Evolutionary conservation across 768 basidiomycete species (phyloP), one percentile per base, ranked within the genome.

Genomic region (Kwoniella dejecticola): DNA sequence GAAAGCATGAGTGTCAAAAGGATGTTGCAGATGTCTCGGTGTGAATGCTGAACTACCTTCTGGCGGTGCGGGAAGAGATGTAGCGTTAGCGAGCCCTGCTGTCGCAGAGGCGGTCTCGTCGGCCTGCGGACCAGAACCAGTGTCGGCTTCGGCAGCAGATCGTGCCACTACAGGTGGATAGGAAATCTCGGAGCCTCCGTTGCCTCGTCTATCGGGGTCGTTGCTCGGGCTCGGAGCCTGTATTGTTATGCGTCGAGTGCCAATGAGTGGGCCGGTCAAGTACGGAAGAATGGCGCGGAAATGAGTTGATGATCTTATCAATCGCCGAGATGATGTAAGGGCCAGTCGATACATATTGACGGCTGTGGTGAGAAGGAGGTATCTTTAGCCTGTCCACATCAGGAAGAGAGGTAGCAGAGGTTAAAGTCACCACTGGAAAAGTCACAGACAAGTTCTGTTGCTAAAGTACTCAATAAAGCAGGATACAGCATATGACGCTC

Each of bases 1-100:
- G 63, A 82, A 80, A 0, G 75, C 77, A 46, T 81, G 79, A 1
- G 81, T 81, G 54, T 81, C 79, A 68, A 82, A 82, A 0, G 81
- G 81, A 50, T 79, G 75, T 47, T 60, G 67, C 5, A 68, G 33
- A 44, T 63, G 64, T 13, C 57, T 47, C 4, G 60, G 66, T 5
- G 54, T 54, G 45, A 54, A 54, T 0, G 42, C 31, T 11, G 60
- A 44, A 12, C 27, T 54, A 26, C 60, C 52, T 36, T 62, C 60
- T 21, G 60, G 60, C 12, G 60, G 60, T 30, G 60, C 60, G 15
- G 60, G 60, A 15, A 62, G 46, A 26, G 49, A 48, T 13, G 60
- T 52, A 4, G 60, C 44, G 10, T 47, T 62, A 10, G 53, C 60
- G n/a, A 55, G 21, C 17, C 52, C 40, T 11, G 60, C 36, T 15